These are phyloP conservation scores for Delphinella strobiligena DNA, from an alignment of 2,329 filamentous ascomycete genomes.

Conservation along the genomic window DNA sequence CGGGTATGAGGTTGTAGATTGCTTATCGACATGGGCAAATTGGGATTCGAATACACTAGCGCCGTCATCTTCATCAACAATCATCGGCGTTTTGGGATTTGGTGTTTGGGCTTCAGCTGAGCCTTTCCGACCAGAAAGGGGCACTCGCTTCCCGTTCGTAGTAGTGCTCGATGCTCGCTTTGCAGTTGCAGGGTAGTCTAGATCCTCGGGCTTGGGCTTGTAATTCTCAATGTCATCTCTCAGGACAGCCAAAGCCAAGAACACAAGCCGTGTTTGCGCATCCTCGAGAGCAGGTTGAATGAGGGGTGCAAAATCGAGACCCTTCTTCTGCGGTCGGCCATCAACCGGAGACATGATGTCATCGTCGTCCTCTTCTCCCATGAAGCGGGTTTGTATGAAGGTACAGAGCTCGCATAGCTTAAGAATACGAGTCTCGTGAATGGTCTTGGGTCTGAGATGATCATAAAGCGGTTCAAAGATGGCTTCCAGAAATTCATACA, in stretches of 20 bases:
- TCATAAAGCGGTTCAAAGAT: slow-evolving; percentile 58
- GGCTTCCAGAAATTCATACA: slow-evolving; percentile 56
- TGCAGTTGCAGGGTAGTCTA: slow-evolving; percentile 46
- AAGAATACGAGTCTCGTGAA: slow-evolving; percentile 53
- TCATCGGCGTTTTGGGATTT: slow-evolving; percentile 36
- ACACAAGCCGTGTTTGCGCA: slow-evolving; percentile 54
- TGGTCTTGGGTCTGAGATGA: slow-evolving; percentile 50
- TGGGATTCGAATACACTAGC: slow-evolving; percentile 31
- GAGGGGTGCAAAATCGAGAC: slow-evolving; percentile 48
- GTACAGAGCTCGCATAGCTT: slow-evolving; percentile 57
- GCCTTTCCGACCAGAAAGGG: slow-evolving; percentile 41
- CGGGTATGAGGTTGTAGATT: slow-evolving; percentile 48
- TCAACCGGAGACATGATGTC: slow-evolving; percentile 42
- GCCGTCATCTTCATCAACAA: slow-evolving; percentile 40
- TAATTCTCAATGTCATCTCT: slow-evolving; percentile 55
- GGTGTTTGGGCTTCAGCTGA: slow-evolving; percentile 24
- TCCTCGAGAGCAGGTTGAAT: slow-evolving; percentile 56
- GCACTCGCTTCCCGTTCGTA: slow-evolving; percentile 22
- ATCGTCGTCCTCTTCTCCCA: slow-evolving; percentile 38
- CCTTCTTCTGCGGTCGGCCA: slow-evolving; percentile 30
- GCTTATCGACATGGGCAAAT: slow-evolving; percentile 34
- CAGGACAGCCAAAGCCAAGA: slow-evolving; percentile 50
- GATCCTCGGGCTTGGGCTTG: slow-evolving; percentile 51
- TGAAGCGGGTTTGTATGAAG: slow-evolving; percentile 52
- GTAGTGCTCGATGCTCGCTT: slow-evolving; percentile 10